These are phyloP conservation scores for Scutellaria minor DNA, from an alignment of 257 asterid genomes.

Conservation along the genomic window DNA sequence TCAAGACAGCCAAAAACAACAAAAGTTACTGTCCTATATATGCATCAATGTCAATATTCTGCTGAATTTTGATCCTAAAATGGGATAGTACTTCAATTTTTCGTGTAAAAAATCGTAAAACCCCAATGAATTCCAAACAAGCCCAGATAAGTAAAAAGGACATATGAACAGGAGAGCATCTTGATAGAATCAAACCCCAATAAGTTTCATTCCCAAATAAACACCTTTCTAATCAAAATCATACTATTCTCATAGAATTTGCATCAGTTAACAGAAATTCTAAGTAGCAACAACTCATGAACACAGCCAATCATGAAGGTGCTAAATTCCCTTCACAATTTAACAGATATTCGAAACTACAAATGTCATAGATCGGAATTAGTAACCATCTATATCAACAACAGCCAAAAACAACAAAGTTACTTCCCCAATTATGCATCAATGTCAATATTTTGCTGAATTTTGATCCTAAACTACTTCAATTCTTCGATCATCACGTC, in stretches of 20 bases:
- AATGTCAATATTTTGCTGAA: not conserved
- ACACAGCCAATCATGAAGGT: slow-evolving; percentile 3
- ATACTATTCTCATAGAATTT: not conserved
- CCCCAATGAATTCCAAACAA: slow-evolving; percentile 15
- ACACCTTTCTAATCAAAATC: slow-evolving; percentile 14
- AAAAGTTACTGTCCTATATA: not conserved
- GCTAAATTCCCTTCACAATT: slow-evolving; percentile 1
- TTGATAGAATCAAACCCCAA: slow-evolving; percentile 11
- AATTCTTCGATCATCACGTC: not conserved
- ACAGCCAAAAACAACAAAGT: not conserved
- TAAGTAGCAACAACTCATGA: slow-evolving; percentile 12
- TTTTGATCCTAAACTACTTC: not conserved
- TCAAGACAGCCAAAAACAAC: not conserved
- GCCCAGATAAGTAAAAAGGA: not conserved
- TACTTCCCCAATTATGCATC: not conserved
- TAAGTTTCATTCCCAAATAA: slow-evolving; percentile 2
- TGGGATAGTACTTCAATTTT: not conserved
- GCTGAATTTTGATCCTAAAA: not conserved
- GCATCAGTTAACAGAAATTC: slow-evolving; percentile 22
- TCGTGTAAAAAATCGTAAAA: not conserved
- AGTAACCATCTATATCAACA: slow-evolving; percentile 17
- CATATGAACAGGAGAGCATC: not conserved
- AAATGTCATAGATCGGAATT: slow-evolving; percentile 9
- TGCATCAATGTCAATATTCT: not conserved
- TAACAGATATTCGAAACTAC: slow-evolving; percentile 32